Evolutionary conservation across 441 rosid species (phyloP).

Genomic region (Raphanus hybrid): DNA sequence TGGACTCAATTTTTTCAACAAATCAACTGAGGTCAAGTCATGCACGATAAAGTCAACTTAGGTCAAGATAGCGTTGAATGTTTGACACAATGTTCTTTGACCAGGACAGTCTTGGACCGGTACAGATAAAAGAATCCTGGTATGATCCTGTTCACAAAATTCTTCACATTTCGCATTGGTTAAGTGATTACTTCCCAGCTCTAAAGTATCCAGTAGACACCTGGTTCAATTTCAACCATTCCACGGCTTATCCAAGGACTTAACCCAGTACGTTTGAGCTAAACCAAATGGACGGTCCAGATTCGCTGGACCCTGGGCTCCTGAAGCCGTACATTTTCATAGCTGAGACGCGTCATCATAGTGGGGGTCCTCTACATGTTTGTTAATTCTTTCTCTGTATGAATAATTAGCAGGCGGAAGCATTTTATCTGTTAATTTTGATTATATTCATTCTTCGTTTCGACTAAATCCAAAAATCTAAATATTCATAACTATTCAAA

Average conservation of each 20-base stretch:
- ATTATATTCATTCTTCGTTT: no score
- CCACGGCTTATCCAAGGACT: conserved; percentile 27
- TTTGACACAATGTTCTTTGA: conserved; percentile 3
- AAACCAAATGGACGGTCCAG: conserved; percentile 32
- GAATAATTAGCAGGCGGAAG: no score
- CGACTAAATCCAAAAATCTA: no score
- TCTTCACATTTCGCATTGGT: neutral
- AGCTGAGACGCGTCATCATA: conserved; percentile 34
- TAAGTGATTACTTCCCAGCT: neutral
- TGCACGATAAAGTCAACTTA: conserved; percentile 4
- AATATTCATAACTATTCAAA: no score
- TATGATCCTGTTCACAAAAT: neutral
- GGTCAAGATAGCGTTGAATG: conserved; percentile 19
- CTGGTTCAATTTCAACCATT: conserved; percentile 22
- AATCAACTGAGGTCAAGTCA: no score
- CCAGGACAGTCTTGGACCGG: conserved; percentile 3
- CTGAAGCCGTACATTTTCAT: conserved; percentile 20
- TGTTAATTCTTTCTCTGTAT: no score
- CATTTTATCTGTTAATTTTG: no score
- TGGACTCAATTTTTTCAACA: no score
- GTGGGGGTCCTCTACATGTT: no score
- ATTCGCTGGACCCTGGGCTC: conserved; percentile 31
- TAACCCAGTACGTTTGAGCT: neutral
- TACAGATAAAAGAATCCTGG: neutral
- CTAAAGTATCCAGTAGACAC: conserved; percentile 10